Base-by-base conservation (phyloP, 108 stramenopile species). In the Cyclostephanos invisitatus region DNA sequence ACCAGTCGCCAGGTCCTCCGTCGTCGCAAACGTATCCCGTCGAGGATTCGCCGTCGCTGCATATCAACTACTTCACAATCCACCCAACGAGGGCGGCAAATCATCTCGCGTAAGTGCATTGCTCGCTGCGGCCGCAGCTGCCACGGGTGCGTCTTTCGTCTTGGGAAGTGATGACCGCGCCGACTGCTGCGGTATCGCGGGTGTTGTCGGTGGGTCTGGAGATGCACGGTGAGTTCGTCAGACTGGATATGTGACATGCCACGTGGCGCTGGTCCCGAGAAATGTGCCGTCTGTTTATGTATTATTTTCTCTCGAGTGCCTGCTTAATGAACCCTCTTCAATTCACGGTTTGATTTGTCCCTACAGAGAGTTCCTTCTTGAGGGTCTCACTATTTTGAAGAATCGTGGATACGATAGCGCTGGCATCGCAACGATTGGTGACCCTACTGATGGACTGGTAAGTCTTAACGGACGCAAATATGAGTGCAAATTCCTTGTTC, bases 391-490 rank as follows among this genome's bases (percentile, higher is more conserved):
- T 29, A 93, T 98, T 67, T 82, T 99, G 69, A 96, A 97, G 77
- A 98, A 98, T 66, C 92, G 99, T 7, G 99, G 99, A 24, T 99
- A 99, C 73, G 99, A 99, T 69, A 95, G 94, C 64, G 97, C 99
- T 3, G 99, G 99, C 36, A 83, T 99, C 12, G 97, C 96, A 9
- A 97, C 98, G 6, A 83, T 97, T 53, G 62, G 18, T 60, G 55
- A 75, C 60, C 65, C 74, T 0, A 36, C 48, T 17, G 77, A 78
- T 35, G 77, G 77, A 38, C 32, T 75, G 42, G 74, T 75, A 35
- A 71, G 84, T n/a, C n/a, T n/a, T 61, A 47, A 24, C 37, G 25
- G 47, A 15, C 47, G 8, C 12, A 37, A 42, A 40, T 12, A 28
- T 28, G 1, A 12, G 11, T 10, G 0, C 28, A 28, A 49, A 2